A percentile compares a stretch with the other conserved stretches of the same genome.
phyloP scores from a whole-genome alignment of 2,329 filamentous ascomycete genomes.

The Aspergillus candidus region DNA sequence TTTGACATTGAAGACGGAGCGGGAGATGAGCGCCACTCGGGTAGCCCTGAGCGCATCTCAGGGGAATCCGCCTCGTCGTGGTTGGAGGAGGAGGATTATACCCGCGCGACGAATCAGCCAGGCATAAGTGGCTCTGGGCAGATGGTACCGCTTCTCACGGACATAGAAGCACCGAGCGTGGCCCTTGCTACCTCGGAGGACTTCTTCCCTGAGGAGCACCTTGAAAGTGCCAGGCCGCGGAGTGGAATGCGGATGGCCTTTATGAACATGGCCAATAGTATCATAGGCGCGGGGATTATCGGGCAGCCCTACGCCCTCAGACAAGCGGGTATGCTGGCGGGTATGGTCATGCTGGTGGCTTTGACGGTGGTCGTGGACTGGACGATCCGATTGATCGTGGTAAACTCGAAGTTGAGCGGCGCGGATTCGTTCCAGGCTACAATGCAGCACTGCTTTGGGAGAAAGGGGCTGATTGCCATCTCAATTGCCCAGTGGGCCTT shows the following conservation, averaged over 20 bases:
- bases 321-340: conserved; percentile 80
- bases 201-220: conserved; percentile 52
- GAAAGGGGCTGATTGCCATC: conserved; percentile 80
- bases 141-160: conserved; percentile 66
- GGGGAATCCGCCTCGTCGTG: conserved; percentile 29
- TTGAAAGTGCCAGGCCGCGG: conserved; percentile 65
- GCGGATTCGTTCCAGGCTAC: conserved; percentile 93
- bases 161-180: conserved; percentile 74
- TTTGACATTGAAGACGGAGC: conserved; percentile 53
- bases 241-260: conserved; percentile 83
- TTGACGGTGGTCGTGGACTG: conserved; percentile 88
- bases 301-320: conserved; percentile 93
- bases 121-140: conserved; percentile 42
- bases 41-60: conserved; percentile 25
- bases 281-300: conserved; percentile 72
- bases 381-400: conserved; percentile 94
- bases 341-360: conserved; percentile 67
- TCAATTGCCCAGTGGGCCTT: conserved; percentile 93
- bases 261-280: conserved; percentile 99
- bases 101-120: conserved; percentile 36
- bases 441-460: conserved; percentile 91
- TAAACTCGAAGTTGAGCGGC: conserved; percentile 95
- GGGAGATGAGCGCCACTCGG: conserved; percentile 25
- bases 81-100: conserved; percentile 58
- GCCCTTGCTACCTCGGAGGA: conserved; percentile 60